Percentiles rank a stretch among this genome's conserved stretches.
These are phyloP conservation scores for Nannochloropsis limnetica DNA, from an alignment of 352 stramenopile genomes.

Conservation along the genomic window DNA sequence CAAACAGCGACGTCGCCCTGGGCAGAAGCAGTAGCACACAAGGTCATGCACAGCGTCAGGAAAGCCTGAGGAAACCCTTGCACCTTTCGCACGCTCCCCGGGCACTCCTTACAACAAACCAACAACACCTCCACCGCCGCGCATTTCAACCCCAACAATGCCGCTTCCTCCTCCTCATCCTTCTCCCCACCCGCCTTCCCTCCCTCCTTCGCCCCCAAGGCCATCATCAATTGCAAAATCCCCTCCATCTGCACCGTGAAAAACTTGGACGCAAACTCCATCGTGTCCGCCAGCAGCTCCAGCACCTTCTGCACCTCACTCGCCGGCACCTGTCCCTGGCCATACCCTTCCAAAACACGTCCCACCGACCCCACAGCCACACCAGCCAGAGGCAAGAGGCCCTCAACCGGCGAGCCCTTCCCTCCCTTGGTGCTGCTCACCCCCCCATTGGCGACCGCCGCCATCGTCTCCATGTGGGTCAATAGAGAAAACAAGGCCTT, in stretches of 20 bases:
- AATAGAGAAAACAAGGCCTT: slow-evolving; percentile 12
- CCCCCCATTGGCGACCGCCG: background rate
- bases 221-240: background rate
- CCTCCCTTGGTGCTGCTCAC: background rate
- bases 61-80: background rate
- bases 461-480: background rate
- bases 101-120: background rate
- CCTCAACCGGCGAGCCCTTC: background rate
- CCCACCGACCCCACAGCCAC: background rate
- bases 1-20: background rate
- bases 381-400: background rate
- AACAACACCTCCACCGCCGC: slow-evolving; percentile 20
- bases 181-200: background rate
- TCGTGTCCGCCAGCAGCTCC: slow-evolving; percentile 1
- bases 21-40: background rate
- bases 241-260: background rate
- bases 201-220: background rate
- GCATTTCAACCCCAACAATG: background rate
- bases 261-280: slow-evolving; percentile 9
- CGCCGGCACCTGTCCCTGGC: background rate
- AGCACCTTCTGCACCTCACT: slow-evolving; percentile 2
- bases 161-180: background rate
- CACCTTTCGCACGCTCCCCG: background rate
- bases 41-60: background rate
- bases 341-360: background rate